phyloP scores from a whole-genome alignment of 805 yeast genomes.

The Clavispora vitiphila region DNA sequence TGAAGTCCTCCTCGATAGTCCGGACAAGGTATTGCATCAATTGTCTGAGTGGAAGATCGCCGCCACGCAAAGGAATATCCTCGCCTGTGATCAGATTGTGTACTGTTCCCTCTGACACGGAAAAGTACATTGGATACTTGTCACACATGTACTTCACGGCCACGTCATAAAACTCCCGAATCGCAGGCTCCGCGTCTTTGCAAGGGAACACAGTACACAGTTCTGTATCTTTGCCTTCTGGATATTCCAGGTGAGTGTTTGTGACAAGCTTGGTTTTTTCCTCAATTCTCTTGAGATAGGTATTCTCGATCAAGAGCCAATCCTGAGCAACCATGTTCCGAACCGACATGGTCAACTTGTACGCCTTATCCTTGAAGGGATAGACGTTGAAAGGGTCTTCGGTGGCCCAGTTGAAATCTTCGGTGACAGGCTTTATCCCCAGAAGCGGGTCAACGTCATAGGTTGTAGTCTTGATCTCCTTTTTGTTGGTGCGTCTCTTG shows the following conservation, averaged over 20 bases:
- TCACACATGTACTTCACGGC: conserved; percentile 29
- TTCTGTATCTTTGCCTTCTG: conserved; percentile 20
- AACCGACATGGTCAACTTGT: conserved; percentile 24
- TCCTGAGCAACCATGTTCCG: conserved; percentile 28
- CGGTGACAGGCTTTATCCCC: conserved; percentile 5
- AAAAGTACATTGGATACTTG: conserved; percentile 37
- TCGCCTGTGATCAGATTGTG: conserved; percentile 25
- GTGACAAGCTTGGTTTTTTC: conserved; percentile 25
- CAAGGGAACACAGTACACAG: conserved; percentile 27
- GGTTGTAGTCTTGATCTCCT: too few relatives aligned
- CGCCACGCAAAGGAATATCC: conserved; percentile 16
- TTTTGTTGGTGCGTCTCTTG: background rate
- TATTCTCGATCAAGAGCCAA: conserved; percentile 37
- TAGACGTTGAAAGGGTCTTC: conserved; percentile 13
- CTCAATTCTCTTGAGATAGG: conserved; percentile 22
- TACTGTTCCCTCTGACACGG: conserved; percentile 11
- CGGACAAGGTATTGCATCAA: conserved; percentile 21
- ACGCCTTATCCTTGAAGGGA: conserved; percentile 59
- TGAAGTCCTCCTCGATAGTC: conserved; percentile 39
- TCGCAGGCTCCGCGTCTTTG: conserved; percentile 30
- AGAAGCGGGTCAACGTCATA: background rate
- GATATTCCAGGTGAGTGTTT: conserved; percentile 31
- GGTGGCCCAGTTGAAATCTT: conserved; percentile 11
- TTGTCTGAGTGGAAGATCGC: conserved; percentile 6
- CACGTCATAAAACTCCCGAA: conserved; percentile 30